Conservation (phyloP, 306 rosid species). For the Prunus padus region DNA sequence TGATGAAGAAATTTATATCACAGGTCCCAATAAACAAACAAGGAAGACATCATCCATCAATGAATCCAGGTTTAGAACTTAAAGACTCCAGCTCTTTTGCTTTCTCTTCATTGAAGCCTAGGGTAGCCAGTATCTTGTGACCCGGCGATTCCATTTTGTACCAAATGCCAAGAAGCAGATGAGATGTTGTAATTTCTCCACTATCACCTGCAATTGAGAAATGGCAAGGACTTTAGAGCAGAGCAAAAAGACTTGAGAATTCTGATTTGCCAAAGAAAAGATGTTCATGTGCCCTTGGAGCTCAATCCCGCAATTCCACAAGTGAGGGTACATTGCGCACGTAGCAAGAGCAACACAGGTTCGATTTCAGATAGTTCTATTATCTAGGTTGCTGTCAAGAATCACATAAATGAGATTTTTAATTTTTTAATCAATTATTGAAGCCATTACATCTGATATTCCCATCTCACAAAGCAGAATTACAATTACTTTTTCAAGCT, state of each 20-base stretch:
- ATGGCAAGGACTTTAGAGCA: background rate
- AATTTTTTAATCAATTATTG: background rate
- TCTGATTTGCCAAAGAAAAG: background rate
- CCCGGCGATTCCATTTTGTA: constrained; percentile 56
- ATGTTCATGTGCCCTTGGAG: background rate
- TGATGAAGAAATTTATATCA: constrained; percentile 32
- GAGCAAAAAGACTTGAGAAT: background rate
- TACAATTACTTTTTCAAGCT: background rate
- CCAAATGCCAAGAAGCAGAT: constrained; percentile 72
- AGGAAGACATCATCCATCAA: constrained; percentile 40
- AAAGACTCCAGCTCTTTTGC: constrained; percentile 58
- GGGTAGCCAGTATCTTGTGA: constrained; percentile 50
- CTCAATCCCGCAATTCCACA: background rate
- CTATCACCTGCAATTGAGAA: constrained; percentile 38
- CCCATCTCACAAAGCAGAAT: background rate
- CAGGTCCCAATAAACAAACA: constrained; percentile 10
- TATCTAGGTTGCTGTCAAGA: background rate
- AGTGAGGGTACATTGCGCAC: background rate
- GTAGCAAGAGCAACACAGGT: background rate
- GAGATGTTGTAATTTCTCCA: constrained; percentile 54
- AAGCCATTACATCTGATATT: background rate
- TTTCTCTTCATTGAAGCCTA: constrained; percentile 61
- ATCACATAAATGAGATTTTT: background rate
- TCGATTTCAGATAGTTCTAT: background rate
- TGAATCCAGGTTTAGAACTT: constrained; percentile 42